A percentile compares a stretch with the other conserved stretches of the same genome.
Conservation (phyloP, 352 stramenopile genomes). For the Peronospora farinosa region DNA sequence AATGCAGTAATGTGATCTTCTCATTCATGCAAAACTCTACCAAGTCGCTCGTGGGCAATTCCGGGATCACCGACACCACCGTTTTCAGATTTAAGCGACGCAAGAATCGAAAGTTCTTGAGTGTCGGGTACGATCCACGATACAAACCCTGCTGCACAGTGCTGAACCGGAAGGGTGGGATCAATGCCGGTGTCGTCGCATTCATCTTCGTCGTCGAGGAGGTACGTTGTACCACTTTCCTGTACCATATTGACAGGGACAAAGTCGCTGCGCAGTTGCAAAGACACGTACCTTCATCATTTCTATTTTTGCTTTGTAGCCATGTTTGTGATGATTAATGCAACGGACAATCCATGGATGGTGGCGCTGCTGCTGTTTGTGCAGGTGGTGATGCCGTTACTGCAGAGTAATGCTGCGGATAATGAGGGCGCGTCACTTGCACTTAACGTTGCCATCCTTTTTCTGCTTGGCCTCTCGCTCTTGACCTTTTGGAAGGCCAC, state of each 20-base stretch:
- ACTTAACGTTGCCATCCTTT: constrained; percentile 48
- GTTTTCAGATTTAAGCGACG: constrained; percentile 66
- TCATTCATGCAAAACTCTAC: constrained; percentile 64
- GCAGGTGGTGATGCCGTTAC: constrained; percentile 65
- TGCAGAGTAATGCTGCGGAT: constrained; percentile 57
- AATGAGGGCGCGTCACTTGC: constrained; percentile 49
- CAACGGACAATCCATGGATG: constrained; percentile 76
- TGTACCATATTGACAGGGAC: constrained; percentile 1
- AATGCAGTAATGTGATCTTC: constrained; percentile 67
- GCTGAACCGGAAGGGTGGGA: constrained; percentile 85
- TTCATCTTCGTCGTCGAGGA: constrained; percentile 15
- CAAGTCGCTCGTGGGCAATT: constrained; percentile 71
- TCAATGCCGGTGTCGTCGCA: constrained; percentile 58
- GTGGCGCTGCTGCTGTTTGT: constrained; percentile 70
- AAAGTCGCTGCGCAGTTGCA: constrained; percentile 6
- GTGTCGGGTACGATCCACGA: constrained; percentile 74
- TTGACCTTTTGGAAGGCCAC: constrained; percentile 48
- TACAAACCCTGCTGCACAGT: constrained; percentile 77
- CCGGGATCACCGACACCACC: constrained; percentile 74
- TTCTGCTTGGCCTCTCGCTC: constrained; percentile 49
- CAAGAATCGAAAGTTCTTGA: constrained; percentile 85
- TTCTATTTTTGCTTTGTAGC: constrained; percentile 9
- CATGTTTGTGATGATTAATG: constrained; percentile 80
- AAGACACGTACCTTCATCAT: constrained; percentile 1
- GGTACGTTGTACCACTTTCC: constrained; percentile 18